Conservation (phyloP, 345 rosid species). For the Populus ilicifolia region DNA sequence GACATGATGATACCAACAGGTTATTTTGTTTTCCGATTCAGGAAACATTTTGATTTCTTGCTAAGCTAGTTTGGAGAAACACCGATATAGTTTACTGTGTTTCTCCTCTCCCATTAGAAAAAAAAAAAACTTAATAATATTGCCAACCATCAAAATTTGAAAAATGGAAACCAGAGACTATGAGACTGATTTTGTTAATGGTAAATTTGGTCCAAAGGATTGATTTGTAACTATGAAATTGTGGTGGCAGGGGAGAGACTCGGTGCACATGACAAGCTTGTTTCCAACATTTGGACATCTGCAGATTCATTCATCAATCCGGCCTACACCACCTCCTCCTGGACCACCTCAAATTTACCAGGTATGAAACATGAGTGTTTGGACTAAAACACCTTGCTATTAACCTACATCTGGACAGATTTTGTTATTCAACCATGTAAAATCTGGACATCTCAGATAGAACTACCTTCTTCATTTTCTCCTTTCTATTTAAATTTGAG, state of each 20-base stretch:
- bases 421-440: background rate
- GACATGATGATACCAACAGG: background rate
- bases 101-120: background rate
- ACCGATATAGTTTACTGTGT: background rate
- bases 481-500: background rate
- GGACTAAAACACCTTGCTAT: constrained; percentile 9
- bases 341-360: constrained; percentile 42
- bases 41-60: constrained; percentile 2
- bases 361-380: constrained; percentile 22
- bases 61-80: background rate
- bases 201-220: constrained; percentile 16
- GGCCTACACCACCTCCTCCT: constrained; percentile 35
- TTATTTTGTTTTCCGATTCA: constrained; percentile 5
- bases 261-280: constrained; percentile 55
- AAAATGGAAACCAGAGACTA: background rate
- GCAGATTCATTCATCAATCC: constrained; percentile 40
- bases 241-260: constrained; percentile 50
- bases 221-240: constrained; percentile 1
- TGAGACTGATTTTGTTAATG: background rate
- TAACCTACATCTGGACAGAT: background rate
- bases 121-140: background rate
- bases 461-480: background rate
- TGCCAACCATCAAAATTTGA: background rate
- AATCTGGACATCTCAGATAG: background rate
- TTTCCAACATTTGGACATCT: constrained; percentile 63